Percentiles rank a stretch among this genome's conserved stretches.
Conservation (phyloP, 108 stramenopile genomes). For the Asterionellopsis glacialis region DNA sequence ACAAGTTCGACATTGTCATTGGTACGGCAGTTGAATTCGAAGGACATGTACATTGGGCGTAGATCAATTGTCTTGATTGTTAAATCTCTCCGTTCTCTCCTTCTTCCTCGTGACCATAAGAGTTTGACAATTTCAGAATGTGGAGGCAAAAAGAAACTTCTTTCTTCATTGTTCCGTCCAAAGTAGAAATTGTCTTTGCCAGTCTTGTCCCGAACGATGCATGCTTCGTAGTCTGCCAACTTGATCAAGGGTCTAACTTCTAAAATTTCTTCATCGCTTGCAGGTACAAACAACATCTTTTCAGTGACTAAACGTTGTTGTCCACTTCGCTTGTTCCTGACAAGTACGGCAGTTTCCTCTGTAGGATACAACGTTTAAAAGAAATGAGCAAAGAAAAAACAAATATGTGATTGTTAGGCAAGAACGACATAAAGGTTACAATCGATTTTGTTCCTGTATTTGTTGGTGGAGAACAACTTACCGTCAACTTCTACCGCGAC, state of each 20-base stretch:
- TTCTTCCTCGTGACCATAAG: slow-evolving; percentile 9
- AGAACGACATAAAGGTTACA: too few relatives aligned
- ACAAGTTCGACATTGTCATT: slow-evolving; percentile 21
- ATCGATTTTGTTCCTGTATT: too few relatives aligned
- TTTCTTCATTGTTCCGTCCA: slow-evolving; percentile 9
- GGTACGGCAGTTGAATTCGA: slow-evolving; percentile 23
- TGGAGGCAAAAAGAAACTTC: slow-evolving; percentile 20
- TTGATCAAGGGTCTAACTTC: slow-evolving; percentile 14
- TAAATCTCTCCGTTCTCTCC: slow-evolving; percentile 11
- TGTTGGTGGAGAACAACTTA: too few relatives aligned
- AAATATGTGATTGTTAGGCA: too few relatives aligned
- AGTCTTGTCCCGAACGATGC: slow-evolving; percentile 18
- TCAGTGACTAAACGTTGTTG: slow-evolving; percentile 10
- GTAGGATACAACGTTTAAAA: too few relatives aligned
- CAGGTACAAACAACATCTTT: slow-evolving; percentile 14
- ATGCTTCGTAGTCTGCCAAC: slow-evolving; percentile 16
- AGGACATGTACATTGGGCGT: slow-evolving; percentile 15
- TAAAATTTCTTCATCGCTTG: slow-evolving; percentile 11
- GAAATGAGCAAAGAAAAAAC: too few relatives aligned
- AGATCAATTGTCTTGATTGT: slow-evolving; percentile 9
- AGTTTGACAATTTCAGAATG: slow-evolving; percentile 12
- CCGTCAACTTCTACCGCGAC: slow-evolving; percentile 13
- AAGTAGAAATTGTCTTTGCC: slow-evolving; percentile 15
- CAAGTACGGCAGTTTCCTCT: slow-evolving; percentile 9
- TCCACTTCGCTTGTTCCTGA: slow-evolving; percentile 12